phyloP scores from a whole-genome alignment of 2,329 filamentous ascomycete species.

The Penicillium fuscoglaucum region DNA sequence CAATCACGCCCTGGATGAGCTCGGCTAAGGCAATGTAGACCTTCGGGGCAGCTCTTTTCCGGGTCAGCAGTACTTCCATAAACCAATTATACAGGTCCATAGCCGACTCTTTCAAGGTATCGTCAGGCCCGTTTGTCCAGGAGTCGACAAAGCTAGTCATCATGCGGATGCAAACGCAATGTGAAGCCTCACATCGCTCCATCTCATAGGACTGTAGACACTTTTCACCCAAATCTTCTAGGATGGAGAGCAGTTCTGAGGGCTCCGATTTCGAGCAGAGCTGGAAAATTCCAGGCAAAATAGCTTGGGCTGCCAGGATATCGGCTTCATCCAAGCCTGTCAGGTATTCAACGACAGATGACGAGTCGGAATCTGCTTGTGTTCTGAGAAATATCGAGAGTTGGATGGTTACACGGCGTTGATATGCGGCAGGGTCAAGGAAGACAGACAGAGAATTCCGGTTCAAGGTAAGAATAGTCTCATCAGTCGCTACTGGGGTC shows the following conservation, averaged over 20 bases:
- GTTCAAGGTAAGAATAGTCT: conserved; percentile 31
- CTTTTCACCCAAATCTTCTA: conserved; percentile 51
- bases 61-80: conserved; percentile 65
- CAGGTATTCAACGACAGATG: conserved; percentile 38
- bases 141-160: conserved; percentile 63
- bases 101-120: conserved; percentile 64
- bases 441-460: conserved; percentile 36
- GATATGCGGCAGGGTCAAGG: conserved; percentile 37
- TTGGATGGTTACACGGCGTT: conserved; percentile 38
- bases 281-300: conserved; percentile 34
- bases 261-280: conserved; percentile 32
- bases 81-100: conserved; percentile 79
- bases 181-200: conserved; percentile 71
- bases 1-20: conserved; percentile 70
- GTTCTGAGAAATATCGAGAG: conserved; percentile 33
- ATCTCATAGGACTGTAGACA: conserved; percentile 59
- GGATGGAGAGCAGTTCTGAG: conserved; percentile 44
- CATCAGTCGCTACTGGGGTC: conserved; percentile 24
- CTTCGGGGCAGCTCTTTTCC: conserved; percentile 67
- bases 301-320: conserved; percentile 37
- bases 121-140: conserved; percentile 61
- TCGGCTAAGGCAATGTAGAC: conserved; percentile 67
- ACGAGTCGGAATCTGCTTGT: conserved; percentile 8
- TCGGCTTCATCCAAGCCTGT: conserved; percentile 39
- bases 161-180: conserved; percentile 66